phyloP scores from a whole-genome alignment of 176 grass and related monocot genomes.

The Aegilops tauschii region DNA sequence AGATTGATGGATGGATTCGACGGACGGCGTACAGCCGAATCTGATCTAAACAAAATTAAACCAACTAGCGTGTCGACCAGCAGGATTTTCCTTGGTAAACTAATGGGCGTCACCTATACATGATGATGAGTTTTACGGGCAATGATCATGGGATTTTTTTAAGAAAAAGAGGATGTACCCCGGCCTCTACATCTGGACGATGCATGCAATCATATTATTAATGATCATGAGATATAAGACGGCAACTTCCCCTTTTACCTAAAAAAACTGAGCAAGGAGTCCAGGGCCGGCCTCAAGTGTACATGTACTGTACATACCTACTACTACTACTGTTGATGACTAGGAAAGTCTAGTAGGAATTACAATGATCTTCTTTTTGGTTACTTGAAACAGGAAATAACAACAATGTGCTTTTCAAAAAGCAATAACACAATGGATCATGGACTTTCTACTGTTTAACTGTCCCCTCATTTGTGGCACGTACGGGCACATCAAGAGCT shows the following conservation, averaged over 20 bases:
- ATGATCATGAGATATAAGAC: background rate
- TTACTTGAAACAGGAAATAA: background rate
- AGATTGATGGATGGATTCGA: background rate
- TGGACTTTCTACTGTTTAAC: no score
- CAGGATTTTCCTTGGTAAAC: no score
- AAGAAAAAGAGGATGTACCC: no score
- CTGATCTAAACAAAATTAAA: no score
- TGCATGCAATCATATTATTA: no score
- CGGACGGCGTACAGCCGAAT: background rate
- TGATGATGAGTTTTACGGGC: conserved; percentile 27
- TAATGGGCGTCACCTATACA: background rate
- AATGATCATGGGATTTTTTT: background rate
- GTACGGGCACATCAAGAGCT: no score
- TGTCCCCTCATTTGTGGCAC: background rate
- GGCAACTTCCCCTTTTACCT: background rate
- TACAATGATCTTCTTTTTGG: background rate
- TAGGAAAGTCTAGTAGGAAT: no score
- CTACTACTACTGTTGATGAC: no score
- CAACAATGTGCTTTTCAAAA: background rate
- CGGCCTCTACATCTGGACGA: no score
- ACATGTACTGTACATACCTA: no score
- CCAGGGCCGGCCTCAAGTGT: background rate
- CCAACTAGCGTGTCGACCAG: background rate
- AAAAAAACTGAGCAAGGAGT: conserved; percentile 14
- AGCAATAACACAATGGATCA: no score